Percentiles rank a stretch among this genome's conserved stretches.
phyloP scores from a whole-genome alignment of 2,329 filamentous ascomycete species.

The Fusarium concolor region DNA sequence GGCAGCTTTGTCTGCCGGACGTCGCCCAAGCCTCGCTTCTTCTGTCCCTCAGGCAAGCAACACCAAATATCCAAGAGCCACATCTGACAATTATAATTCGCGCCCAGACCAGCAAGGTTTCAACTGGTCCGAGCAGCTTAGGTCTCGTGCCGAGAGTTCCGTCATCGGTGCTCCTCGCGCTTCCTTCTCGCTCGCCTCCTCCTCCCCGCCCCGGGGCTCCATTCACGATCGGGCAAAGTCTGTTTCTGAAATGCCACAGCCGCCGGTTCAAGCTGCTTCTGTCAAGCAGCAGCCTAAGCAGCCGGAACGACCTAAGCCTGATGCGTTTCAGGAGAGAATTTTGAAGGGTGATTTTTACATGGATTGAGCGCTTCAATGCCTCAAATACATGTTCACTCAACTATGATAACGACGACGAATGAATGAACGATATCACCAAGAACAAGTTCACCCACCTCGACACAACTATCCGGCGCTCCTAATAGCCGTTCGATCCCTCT shows the following conservation, averaged over 20 bases:
- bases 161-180: constrained; percentile 67
- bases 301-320: constrained; percentile 75
- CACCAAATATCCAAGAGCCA: constrained; percentile 65
- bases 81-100: constrained; percentile 72
- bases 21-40: constrained; percentile 53
- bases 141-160: constrained; percentile 87
- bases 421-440: constrained; percentile 24
- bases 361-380: constrained; percentile 71
- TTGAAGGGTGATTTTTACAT: constrained; percentile 98
- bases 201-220: constrained; percentile 52
- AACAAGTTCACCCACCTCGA: too few relatives aligned
- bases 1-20: constrained; percentile 51
- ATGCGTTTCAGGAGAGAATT: constrained; percentile 96
- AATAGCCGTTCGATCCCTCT: constrained; percentile 21
- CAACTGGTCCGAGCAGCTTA: constrained; percentile 97
- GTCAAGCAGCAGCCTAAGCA: constrained; percentile 53
- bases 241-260: constrained; percentile 71
- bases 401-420: constrained; percentile 38
- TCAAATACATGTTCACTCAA: constrained; percentile 16
- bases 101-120: constrained; percentile 86
- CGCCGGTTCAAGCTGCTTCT: constrained; percentile 63
- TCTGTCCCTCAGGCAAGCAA: constrained; percentile 67
- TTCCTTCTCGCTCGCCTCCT: constrained; percentile 68
- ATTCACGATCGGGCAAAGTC: constrained; percentile 77
- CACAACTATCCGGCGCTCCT: constrained; percentile 22